These are phyloP conservation scores for Priceomyces fermenticarens DNA, from an alignment of 805 yeast species.

Conservation along the genomic window DNA sequence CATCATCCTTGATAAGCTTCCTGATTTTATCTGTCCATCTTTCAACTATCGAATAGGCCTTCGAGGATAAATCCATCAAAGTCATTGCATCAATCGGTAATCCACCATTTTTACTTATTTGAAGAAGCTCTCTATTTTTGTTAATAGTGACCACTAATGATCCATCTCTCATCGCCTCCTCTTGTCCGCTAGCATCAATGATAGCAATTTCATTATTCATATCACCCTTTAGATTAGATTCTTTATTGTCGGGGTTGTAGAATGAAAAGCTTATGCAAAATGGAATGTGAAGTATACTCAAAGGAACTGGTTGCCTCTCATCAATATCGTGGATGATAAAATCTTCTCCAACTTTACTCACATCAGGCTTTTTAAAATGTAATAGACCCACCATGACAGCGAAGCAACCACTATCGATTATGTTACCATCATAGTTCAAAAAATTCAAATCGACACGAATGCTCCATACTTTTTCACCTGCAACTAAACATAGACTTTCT, in stretches of 20 bases:
- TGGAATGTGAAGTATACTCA: slow-evolving; percentile 85
- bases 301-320: slow-evolving; percentile 84
- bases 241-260: slow-evolving; percentile 63
- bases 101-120: slow-evolving; percentile 88
- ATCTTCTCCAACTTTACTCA: slow-evolving; percentile 51
- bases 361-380: slow-evolving; percentile 83
- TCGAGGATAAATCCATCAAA: slow-evolving; percentile 64
- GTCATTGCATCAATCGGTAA: slow-evolving; percentile 71
- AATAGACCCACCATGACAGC: slow-evolving; percentile 85
- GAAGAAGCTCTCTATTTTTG: slow-evolving; percentile 88
- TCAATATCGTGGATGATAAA: slow-evolving; percentile 65
- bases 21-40: slow-evolving; percentile 63
- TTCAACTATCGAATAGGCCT: slow-evolving; percentile 64
- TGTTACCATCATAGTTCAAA: slow-evolving; percentile 87
- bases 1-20: slow-evolving; percentile 52
- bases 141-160: slow-evolving; percentile 81
- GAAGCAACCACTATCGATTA: slow-evolving; percentile 84
- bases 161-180: slow-evolving; percentile 76
- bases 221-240: slow-evolving; percentile 69
- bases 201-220: slow-evolving; percentile 56
- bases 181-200: slow-evolving; percentile 74
- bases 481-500: slow-evolving; percentile 85
- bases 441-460: slow-evolving; percentile 88
- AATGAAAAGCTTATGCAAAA: slow-evolving; percentile 88
- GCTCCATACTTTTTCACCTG: slow-evolving; percentile 90